A percentile compares a stretch with the other conserved stretches of the same genome.
Conservation (phyloP, 2,329 filamentous ascomycete genomes). For the Xylaria sp. region DNA sequence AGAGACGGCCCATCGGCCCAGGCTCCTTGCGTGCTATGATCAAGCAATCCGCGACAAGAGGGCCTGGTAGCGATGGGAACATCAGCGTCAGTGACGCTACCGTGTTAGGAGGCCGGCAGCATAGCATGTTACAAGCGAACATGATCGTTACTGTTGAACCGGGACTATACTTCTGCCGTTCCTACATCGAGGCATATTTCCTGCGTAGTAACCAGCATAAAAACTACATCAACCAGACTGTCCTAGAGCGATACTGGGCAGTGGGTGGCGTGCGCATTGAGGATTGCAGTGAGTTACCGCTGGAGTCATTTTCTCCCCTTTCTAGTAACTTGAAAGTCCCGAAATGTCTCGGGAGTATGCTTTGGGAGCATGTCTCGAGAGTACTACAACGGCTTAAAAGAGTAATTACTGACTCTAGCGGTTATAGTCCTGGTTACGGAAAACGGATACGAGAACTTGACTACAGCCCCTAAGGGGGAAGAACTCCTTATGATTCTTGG, state of each 20-base stretch:
- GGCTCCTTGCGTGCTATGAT: constrained; percentile 49
- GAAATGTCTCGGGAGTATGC: no score
- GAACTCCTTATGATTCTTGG: constrained; percentile 69
- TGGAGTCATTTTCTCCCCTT: no score
- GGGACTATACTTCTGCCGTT: constrained; percentile 80
- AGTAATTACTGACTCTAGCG: no score
- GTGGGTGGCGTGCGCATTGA: constrained; percentile 95
- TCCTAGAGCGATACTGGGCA: constrained; percentile 75
- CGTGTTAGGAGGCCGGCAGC: background rate
- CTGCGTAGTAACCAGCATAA: constrained; percentile 67
- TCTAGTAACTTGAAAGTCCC: no score
- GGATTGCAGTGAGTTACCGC: constrained; percentile 67
- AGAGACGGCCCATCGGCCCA: constrained; percentile 48
- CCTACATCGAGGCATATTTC: constrained; percentile 77
- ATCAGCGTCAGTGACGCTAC: constrained; percentile 9
- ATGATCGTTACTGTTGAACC: constrained; percentile 86
- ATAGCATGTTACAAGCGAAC: constrained; percentile 60
- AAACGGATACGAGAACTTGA: constrained; percentile 84
- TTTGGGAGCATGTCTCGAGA: no score
- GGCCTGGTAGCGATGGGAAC: background rate
- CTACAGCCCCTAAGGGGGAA: constrained; percentile 79
- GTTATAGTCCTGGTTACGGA: constrained; percentile 74
- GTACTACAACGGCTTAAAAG: no score
- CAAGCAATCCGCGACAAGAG: constrained; percentile 39
- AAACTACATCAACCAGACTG: constrained; percentile 71